Base-by-base conservation (phyloP, 768 basidiomycete genomes). In the Neoboletus magnificus region DNA sequence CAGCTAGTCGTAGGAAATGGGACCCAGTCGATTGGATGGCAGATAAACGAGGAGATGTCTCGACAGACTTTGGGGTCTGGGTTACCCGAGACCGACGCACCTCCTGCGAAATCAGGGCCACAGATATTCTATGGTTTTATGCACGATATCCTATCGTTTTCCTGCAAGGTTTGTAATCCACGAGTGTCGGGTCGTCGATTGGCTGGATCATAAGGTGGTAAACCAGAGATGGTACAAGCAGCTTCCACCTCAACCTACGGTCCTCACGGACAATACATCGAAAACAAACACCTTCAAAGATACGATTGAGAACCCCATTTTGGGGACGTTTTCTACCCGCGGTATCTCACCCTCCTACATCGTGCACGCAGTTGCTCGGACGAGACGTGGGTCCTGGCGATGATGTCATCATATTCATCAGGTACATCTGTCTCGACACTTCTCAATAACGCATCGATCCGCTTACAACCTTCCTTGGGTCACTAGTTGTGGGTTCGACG, bases 111-210 rank as follows among this genome's bases (percentile, higher is more conserved):
- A 48, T 69, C 71, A 2, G 81, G 83, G 1, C 78, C 86, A 1
- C 79, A 82, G 58, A 72, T 94, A 33, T 97, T 85, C 69, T 99
- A 98, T 57, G 92, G 91, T 1, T 94, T 91, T 11, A 76, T 94
- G 18, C 96, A 99, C 66, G 96, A 98, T 61, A 82, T 98, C 41
- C 77, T 94, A 16, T 90, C 93, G 11, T 97, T 85, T 66, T 93
- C 93, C 1, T 97, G 93, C 74, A 93, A 97, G 77, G 91, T 90
- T 59, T 30, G 72, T 56, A 1, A 13, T 36, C 22, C 10, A 6
- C 22, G 4, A 0, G 2, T 37, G n/a, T 15, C 15, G 33, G 36
- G 46, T 6, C 25, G 43, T 30, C 25, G 50, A 50, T 35, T 57
- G 22, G 65, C 48, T 30, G 9, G 20, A 36, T 40, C 54, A 50